These are phyloP conservation scores for Colletotrichum nymphaeae DNA, from an alignment of 2,329 filamentous ascomycete genomes.

Conservation along the genomic window DNA sequence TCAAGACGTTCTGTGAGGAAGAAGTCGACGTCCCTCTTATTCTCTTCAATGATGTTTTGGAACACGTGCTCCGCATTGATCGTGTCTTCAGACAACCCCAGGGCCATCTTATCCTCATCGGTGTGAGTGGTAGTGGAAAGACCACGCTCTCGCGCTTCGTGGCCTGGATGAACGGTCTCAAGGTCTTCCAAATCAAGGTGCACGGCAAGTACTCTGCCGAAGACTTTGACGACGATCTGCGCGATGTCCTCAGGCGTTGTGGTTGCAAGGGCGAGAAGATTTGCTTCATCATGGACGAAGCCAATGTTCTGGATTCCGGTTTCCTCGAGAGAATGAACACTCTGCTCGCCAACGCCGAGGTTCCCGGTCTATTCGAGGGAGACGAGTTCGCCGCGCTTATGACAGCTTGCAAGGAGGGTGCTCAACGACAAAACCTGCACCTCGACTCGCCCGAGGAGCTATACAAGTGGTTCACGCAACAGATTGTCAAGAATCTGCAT, in stretches of 20 bases:
- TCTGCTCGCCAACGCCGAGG: constrained; percentile 97
- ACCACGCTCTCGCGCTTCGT: constrained; percentile 98
- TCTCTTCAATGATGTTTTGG: constrained; percentile 98
- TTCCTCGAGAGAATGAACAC: constrained; percentile 99
- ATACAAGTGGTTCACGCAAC: constrained; percentile 99
- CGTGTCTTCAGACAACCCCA: constrained; percentile 98
- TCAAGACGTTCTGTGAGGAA: constrained; percentile 99
- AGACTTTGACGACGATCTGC: constrained; percentile 97
- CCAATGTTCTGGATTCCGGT: constrained; percentile 97
- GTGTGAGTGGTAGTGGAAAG: constrained; percentile 98
- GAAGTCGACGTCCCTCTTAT: constrained; percentile 98
- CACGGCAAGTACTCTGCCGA: constrained; percentile 98
- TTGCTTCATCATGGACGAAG: constrained; percentile 99
- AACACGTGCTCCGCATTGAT: constrained; percentile 98
- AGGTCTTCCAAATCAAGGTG: constrained; percentile 99
- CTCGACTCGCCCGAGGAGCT: constrained; percentile 98
- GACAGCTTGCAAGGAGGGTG: constrained; percentile 99
- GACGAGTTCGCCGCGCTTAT: constrained; percentile 98
- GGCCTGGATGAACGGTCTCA: constrained; percentile 99
- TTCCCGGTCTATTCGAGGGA: constrained; percentile 98
- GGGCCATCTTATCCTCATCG: constrained; percentile 97
- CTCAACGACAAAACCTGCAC: constrained; percentile 92
- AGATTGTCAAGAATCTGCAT: constrained; percentile 98
- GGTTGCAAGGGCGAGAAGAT: constrained; percentile 99
- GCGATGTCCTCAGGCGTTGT: constrained; percentile 91